These are phyloP conservation scores for Psilocybe tampanensis DNA, from an alignment of 768 basidiomycete species.

Conservation along the genomic window DNA sequence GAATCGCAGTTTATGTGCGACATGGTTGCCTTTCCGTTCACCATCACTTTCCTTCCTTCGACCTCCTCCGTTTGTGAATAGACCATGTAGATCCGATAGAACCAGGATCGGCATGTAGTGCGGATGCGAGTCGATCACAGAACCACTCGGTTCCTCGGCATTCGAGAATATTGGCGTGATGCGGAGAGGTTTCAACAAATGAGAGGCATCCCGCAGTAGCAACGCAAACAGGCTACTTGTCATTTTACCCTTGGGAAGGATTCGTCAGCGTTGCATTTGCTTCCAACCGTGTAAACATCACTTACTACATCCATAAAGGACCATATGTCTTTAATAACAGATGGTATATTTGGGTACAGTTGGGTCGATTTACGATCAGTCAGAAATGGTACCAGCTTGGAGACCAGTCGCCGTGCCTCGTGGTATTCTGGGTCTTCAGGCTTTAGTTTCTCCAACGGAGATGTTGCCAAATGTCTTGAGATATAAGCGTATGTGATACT, in stretches of 20 bases:
- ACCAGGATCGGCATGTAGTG: constrained; percentile 44
- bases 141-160: constrained; percentile 14
- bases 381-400: constrained; percentile 65
- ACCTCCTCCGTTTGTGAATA: constrained; percentile 38
- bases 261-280: constrained; percentile 6
- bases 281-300: constrained; percentile 2
- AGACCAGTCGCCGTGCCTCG: constrained; percentile 51
- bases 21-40: constrained; percentile 32
- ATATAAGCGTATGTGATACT: constrained; percentile 73
- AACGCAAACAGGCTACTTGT: constrained; percentile 48
- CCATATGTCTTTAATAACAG: constrained; percentile 64
- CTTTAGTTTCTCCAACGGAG: constrained; percentile 51
- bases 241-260: constrained; percentile 32
- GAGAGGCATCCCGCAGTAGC: constrained; percentile 57
- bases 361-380: constrained; percentile 57
- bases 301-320: constrained; percentile 63
- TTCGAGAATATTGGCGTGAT: constrained; percentile 27
- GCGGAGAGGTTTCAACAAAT: constrained; percentile 52
- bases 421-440: constrained; percentile 43
- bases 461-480: constrained; percentile 62
- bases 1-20: constrained; percentile 65
- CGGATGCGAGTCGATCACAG: constrained; percentile 37
- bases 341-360: constrained; percentile 51
- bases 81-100: constrained; percentile 53
- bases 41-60: background rate